phyloP scores from a whole-genome alignment of 139 green algal species.

The Bryopsis sp. region DNA sequence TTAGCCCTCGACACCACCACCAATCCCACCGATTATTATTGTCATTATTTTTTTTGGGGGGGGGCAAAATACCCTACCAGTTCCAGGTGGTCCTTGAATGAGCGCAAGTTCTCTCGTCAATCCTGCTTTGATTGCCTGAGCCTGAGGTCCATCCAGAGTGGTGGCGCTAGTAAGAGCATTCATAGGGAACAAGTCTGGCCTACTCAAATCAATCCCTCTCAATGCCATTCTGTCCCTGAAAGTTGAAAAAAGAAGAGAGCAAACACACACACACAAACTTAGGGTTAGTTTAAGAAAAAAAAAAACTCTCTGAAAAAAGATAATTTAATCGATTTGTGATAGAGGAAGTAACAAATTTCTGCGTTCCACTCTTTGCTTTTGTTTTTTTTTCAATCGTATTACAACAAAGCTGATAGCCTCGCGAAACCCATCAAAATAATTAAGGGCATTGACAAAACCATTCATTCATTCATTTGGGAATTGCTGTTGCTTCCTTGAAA shows the following conservation, averaged over 20 bases:
- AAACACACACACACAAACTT: neutral
- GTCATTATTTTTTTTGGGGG: too few relatives aligned
- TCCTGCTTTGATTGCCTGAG: slow-evolving; percentile 29
- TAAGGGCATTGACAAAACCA: too few relatives aligned
- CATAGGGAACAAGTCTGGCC: slow-evolving; percentile 1
- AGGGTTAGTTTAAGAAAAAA: neutral
- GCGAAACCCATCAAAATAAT: too few relatives aligned
- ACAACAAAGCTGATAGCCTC: too few relatives aligned
- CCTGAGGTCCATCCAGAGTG: slow-evolving; percentile 36
- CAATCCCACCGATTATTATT: too few relatives aligned
- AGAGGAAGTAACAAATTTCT: neutral
- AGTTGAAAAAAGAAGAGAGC: neutral
- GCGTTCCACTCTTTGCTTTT: too few relatives aligned
- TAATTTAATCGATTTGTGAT: neutral
- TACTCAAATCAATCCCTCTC: neutral
- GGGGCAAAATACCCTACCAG: too few relatives aligned
- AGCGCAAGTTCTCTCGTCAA: slow-evolving; percentile 50
- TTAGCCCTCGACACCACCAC: too few relatives aligned
- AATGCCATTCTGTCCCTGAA: neutral
- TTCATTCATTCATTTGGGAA: too few relatives aligned
- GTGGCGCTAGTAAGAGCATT: neutral
- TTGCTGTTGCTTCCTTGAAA: too few relatives aligned
- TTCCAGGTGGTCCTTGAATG: slow-evolving; percentile 64
- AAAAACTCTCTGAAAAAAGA: neutral
- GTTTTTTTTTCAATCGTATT: too few relatives aligned